These are phyloP conservation scores for Pseudognaphalium luteoalbum DNA, from an alignment of 129 eudicot genomes.

Conservation along the genomic window DNA sequence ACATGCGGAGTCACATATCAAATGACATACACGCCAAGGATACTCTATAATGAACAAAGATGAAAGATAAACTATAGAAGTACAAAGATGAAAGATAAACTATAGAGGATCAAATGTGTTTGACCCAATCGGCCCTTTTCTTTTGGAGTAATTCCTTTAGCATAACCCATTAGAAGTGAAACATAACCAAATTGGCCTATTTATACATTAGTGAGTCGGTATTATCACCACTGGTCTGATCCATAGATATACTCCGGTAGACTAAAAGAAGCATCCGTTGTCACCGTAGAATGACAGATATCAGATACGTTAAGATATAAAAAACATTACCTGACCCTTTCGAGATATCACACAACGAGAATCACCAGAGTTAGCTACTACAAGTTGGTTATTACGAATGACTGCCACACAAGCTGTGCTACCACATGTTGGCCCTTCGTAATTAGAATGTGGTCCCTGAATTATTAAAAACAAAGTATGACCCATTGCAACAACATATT, in stretches of 20 bases:
- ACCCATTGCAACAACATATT: conserved; percentile 21
- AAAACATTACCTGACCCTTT: conserved; percentile 63
- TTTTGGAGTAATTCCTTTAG: neutral
- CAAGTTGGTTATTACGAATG: conserved; percentile 52
- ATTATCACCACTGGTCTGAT: no score
- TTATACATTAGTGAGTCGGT: no score
- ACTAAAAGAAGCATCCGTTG: neutral
- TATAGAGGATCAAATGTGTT: neutral
- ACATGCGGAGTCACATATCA: neutral
- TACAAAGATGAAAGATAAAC: neutral
- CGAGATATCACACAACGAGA: conserved; percentile 90
- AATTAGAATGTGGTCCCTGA: conserved; percentile 63
- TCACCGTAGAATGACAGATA: conserved; percentile 5
- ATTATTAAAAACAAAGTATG: conserved; percentile 19
- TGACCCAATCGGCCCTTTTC: neutral
- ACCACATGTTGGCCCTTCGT: conserved; percentile 69
- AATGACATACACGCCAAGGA: neutral
- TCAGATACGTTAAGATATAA: conserved; percentile 7
- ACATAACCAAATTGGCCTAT: neutral
- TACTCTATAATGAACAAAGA: neutral
- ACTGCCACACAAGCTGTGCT: conserved; percentile 95
- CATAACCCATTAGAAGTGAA: neutral
- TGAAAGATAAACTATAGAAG: neutral
- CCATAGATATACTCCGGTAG: no score
- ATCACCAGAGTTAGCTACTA: conserved; percentile 98